Conservation (phyloP, 768 basidiomycete species). For the Lactarius deliciosus region DNA sequence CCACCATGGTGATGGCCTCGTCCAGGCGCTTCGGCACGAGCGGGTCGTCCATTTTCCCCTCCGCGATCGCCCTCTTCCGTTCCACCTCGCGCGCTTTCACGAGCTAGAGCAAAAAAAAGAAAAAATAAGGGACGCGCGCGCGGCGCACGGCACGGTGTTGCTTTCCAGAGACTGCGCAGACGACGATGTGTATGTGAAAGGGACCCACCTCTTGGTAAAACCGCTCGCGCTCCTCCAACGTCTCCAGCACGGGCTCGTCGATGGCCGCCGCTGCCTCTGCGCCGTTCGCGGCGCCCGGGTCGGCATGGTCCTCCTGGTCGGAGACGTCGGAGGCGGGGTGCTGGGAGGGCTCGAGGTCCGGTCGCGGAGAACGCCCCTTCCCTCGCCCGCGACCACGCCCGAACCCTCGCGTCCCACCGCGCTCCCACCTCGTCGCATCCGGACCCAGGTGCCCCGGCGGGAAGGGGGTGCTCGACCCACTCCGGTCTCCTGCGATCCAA, state of each 20-base stretch:
- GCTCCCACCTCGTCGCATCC: slow-evolving; percentile 61
- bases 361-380: slow-evolving; percentile 42
- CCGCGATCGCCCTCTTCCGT: slow-evolving; percentile 68
- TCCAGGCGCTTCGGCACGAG: slow-evolving; percentile 74
- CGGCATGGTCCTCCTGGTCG: slow-evolving; percentile 34
- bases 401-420: slow-evolving; percentile 48
- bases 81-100: slow-evolving; percentile 73
- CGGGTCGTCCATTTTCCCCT: slow-evolving; percentile 89
- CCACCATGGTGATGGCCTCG: slow-evolving; percentile 90
- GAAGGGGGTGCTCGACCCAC: slow-evolving; percentile 16
- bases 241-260: slow-evolving; percentile 50
- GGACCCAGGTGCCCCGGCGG: slow-evolving; percentile 27
- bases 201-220: slow-evolving; percentile 69
- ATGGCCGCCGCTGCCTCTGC: slow-evolving; percentile 35
- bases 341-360: slow-evolving; percentile 16
- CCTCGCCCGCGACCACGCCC: slow-evolving; percentile 42
- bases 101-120: slow-evolving; percentile 41
- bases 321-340: slow-evolving; percentile 30
- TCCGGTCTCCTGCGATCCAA: slow-evolving; percentile 24
- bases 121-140: slow-evolving; percentile 8
- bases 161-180: slow-evolving; percentile 9
- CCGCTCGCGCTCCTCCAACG: slow-evolving; percentile 60
- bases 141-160: background rate
- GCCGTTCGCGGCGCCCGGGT: slow-evolving; percentile 37
- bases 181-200: background rate